These are phyloP conservation scores for Hortiboletus flavorubellus DNA, from an alignment of 768 basidiomycete species.

Conservation along the genomic window DNA sequence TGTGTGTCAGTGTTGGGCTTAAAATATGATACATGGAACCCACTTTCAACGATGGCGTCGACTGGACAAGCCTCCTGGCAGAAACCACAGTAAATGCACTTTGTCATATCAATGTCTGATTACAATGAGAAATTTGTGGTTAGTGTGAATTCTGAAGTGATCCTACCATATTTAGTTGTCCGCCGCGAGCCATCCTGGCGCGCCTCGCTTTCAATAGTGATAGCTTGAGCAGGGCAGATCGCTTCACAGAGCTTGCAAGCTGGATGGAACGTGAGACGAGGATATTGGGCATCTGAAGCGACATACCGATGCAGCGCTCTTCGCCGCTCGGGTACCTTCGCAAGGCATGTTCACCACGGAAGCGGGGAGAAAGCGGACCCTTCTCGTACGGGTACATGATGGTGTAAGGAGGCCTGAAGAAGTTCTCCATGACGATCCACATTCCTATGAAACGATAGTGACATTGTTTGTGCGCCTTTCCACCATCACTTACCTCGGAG, in stretches of 20 bases:
- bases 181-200: conserved; percentile 92
- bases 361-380: conserved; percentile 94
- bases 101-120: conserved; percentile 98
- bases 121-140: neutral
- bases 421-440: conserved; percentile 94
- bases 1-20: neutral
- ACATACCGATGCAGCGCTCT: conserved; percentile 95
- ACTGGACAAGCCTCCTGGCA: conserved; percentile 99
- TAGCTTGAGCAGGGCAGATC: conserved; percentile 98
- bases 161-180: conserved; percentile 93
- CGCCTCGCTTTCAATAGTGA: conserved; percentile 98
- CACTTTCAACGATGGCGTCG: conserved; percentile 98
- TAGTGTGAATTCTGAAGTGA: neutral
- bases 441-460: conserved; percentile 58
- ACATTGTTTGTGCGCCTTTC: neutral
- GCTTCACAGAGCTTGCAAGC: conserved; percentile 99
- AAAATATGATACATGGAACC: conserved; percentile 32
- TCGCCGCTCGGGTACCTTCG: conserved; percentile 96
- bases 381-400: conserved; percentile 99
- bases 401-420: conserved; percentile 94
- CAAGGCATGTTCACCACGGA: conserved; percentile 97
- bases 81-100: conserved; percentile 99
- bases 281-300: neutral
- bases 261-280: conserved; percentile 31
- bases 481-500: conserved; percentile 66